Evolutionary conservation across 2,329 filamentous ascomycete species (phyloP).

Genomic region (Pseudopithomyces maydicus): DNA sequence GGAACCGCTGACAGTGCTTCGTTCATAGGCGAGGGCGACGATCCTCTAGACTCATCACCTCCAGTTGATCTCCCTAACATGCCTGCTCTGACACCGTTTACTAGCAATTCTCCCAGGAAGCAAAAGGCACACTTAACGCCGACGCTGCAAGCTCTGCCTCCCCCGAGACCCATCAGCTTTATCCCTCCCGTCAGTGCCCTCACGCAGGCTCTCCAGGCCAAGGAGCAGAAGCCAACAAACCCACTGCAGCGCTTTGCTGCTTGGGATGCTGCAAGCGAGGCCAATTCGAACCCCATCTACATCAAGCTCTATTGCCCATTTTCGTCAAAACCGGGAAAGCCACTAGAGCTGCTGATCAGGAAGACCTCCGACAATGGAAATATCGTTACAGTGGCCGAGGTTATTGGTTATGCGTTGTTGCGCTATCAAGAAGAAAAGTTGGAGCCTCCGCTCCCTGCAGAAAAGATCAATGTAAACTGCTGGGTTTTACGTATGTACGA

Average conservation of each 20-base stretch:
- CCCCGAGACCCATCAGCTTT: conserved; percentile 73
- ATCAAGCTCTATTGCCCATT: conserved; percentile 80
- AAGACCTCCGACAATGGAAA: conserved; percentile 72
- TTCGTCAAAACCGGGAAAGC: conserved; percentile 66
- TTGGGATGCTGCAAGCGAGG: conserved; percentile 77
- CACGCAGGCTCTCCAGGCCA: conserved; percentile 73
- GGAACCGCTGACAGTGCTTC: conserved; percentile 66
- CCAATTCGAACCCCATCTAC: conserved; percentile 67
- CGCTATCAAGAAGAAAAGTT: conserved; percentile 78
- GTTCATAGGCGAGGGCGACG: conserved; percentile 69
- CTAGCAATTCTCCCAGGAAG: conserved; percentile 65
- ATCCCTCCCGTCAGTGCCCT: conserved; percentile 72
- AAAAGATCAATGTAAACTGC: conserved; percentile 77
- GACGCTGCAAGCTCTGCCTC: conserved; percentile 69
- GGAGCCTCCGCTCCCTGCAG: conserved; percentile 66
- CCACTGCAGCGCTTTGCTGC: conserved; percentile 79
- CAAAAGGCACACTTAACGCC: conserved; percentile 53
- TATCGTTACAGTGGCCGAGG: conserved; percentile 74
- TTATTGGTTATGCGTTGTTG: conserved; percentile 81
- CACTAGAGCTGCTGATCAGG: conserved; percentile 73
- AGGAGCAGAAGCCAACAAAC: conserved; percentile 69
- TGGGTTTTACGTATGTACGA: conserved; percentile 86
- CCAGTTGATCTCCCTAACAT: conserved; percentile 51
- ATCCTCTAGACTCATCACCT: conserved; percentile 61
- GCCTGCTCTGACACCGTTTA: conserved; percentile 48